Evolutionary conservation across 1,284 basidiomycete species (phyloP).

Genomic region (Cerrena zonata): DNA sequence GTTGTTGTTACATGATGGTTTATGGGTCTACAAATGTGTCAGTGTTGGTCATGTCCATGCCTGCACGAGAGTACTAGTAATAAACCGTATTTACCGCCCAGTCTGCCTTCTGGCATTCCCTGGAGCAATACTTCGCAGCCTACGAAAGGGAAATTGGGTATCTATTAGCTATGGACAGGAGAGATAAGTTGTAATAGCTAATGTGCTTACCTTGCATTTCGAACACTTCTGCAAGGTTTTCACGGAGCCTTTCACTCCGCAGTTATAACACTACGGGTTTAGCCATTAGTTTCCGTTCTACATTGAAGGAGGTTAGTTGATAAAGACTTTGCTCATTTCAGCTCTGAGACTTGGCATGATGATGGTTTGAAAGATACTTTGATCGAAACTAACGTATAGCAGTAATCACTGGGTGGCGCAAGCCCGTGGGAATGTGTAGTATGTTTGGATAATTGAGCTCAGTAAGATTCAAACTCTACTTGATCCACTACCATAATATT

Average conservation of each 20-base stretch:
- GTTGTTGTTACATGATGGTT: slow-evolving; percentile 19
- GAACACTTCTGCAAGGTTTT: slow-evolving; percentile 20
- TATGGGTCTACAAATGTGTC: slow-evolving; percentile 19
- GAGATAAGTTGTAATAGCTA: not conserved
- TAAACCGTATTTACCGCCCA: slow-evolving; percentile 20
- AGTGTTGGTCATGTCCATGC: no score
- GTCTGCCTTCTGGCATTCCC: slow-evolving; percentile 25
- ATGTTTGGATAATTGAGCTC: no score
- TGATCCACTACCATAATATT: no score
- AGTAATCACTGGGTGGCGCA: no score
- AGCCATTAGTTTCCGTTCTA: not conserved
- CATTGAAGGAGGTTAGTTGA: not conserved
- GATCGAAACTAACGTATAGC: no score
- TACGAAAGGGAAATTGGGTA: slow-evolving; percentile 7
- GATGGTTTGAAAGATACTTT: no score
- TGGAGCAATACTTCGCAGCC: slow-evolving; percentile 27
- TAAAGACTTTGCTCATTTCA: slow-evolving; percentile 3
- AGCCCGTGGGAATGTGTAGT: no score
- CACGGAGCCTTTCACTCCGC: slow-evolving; percentile 16
- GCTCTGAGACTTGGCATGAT: not conserved
- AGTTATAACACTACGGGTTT: slow-evolving; percentile 17
- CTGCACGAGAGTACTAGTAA: no score
- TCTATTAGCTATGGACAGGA: not conserved
- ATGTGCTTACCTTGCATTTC: slow-evolving; percentile 17
- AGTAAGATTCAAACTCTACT: no score